Evolutionary conservation across 2,329 filamentous ascomycete genomes (phyloP).

Genomic region (Colletotrichum destructivum): DNA sequence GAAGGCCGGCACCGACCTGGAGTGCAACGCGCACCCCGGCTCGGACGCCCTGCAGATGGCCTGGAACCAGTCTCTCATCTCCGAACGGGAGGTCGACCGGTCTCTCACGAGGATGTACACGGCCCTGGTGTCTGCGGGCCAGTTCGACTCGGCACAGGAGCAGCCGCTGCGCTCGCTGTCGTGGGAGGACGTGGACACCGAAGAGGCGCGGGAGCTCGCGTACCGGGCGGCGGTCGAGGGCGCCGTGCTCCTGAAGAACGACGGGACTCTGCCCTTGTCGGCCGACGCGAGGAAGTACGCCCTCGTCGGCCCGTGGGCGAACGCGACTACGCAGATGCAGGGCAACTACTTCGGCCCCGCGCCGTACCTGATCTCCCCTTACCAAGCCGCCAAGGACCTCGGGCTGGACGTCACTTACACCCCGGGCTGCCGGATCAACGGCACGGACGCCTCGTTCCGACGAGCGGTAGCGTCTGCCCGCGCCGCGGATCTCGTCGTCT

Average conservation of each 20-base stretch:
- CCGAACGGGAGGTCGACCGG: slow-evolving; percentile 54
- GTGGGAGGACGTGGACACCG: slow-evolving; percentile 70
- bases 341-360: slow-evolving; percentile 44
- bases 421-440: slow-evolving; percentile 49
- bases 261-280: slow-evolving; percentile 64
- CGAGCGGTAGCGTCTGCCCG: slow-evolving; percentile 71
- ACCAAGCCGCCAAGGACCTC: slow-evolving; percentile 45
- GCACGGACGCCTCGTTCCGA: slow-evolving; percentile 44
- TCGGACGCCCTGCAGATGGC: slow-evolving; percentile 42
- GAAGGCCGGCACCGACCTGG: slow-evolving; percentile 55
- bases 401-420: slow-evolving; percentile 51
- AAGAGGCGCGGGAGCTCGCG: slow-evolving; percentile 68
- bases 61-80: slow-evolving; percentile 51
- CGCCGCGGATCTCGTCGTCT: slow-evolving; percentile 71
- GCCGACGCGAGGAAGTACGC: slow-evolving; percentile 47
- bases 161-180: slow-evolving; percentile 65
- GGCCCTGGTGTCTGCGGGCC: slow-evolving; percentile 69
- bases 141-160: slow-evolving; percentile 66
- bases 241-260: slow-evolving; percentile 68
- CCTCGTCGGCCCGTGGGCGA: slow-evolving; percentile 53
- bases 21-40: slow-evolving; percentile 45
- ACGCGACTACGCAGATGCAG: slow-evolving; percentile 48
- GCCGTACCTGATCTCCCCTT: slow-evolving; percentile 43
- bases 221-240: slow-evolving; percentile 62
- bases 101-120: slow-evolving; percentile 68